Percentiles rank a stretch among this genome's conserved stretches.
Conservation (phyloP, 2,329 filamentous ascomycete genomes). For the Lecanicillium sp. region DNA sequence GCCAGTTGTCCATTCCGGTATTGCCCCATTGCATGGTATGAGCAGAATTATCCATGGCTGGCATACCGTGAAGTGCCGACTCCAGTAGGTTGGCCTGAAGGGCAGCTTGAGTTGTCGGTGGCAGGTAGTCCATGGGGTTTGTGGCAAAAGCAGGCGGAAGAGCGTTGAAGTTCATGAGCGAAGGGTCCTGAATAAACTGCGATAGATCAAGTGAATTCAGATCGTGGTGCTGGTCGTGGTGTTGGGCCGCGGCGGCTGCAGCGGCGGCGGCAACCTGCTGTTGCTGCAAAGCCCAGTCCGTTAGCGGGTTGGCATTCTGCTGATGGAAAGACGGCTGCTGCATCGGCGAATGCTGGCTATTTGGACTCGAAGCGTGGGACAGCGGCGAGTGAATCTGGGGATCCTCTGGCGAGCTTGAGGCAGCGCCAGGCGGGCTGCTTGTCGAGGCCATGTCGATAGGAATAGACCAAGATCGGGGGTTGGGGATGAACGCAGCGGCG, state of each 20-base stretch:
- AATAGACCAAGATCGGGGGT: slow-evolving; percentile 38
- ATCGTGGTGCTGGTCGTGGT: slow-evolving; percentile 19
- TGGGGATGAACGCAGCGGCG: slow-evolving; percentile 26
- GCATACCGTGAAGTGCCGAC: slow-evolving; percentile 50
- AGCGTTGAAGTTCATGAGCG: slow-evolving; percentile 46
- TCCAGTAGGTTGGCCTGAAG: slow-evolving; percentile 57
- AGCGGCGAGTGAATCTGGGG: slow-evolving; percentile 39
- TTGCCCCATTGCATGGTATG: slow-evolving; percentile 52
- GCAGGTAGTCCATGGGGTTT: slow-evolving; percentile 52
- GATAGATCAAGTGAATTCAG: slow-evolving; percentile 38
- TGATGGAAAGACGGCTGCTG: slow-evolving; percentile 47
- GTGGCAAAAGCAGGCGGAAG: slow-evolving; percentile 43
- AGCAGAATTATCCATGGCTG: slow-evolving; percentile 45
- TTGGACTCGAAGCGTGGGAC: slow-evolving; percentile 42
- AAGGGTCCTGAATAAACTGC: slow-evolving; percentile 48
- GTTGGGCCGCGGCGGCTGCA: slow-evolving; percentile 5
- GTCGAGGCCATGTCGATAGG: slow-evolving; percentile 42
- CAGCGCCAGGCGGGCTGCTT: slow-evolving; percentile 32
- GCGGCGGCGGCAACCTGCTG: slow-evolving; percentile 35
- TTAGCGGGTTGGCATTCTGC: slow-evolving; percentile 41
- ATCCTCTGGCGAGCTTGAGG: slow-evolving; percentile 43
- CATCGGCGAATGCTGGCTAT: slow-evolving; percentile 39
- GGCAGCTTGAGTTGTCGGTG: slow-evolving; percentile 52
- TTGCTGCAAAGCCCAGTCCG: slow-evolving; percentile 54
- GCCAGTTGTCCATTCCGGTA: slow-evolving; percentile 63